Evolutionary conservation across 257 asterid genomes (phyloP), one percentile per base, ranked within the genome.

Genomic region (Capsicum rhomboideum): DNA sequence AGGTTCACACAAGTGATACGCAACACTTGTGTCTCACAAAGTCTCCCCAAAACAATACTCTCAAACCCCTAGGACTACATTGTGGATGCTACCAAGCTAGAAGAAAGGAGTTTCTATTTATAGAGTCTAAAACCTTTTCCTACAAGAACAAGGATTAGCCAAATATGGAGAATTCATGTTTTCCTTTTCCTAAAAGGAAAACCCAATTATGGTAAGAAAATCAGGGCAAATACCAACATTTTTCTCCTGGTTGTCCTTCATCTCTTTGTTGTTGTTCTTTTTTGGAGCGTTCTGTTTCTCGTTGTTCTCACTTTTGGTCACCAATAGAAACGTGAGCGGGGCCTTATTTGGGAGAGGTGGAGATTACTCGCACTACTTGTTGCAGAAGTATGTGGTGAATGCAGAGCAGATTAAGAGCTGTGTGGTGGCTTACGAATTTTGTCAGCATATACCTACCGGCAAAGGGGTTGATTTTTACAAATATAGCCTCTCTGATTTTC

Each of bases 301-400:
- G 31, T 29, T 90, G 4, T 93, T 93, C 83, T 79, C 94, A 2
- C 79, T 93, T 0, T 40, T 90, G 29, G 97, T 93, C 4, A 93
- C 97, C 1, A 95, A 89, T 29, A 88, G 74, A 34, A 84, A 83
- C 3, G 90, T 87, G 2, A 94, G 93, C 6, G 83, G 23, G 40
- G 91, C 84, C 2, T 13, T 95, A 9, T 91, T 97, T n/a, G 85
- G 87, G 9, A 85, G 37, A 59, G 94, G 93, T 23, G 96, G 95
- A 3, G 93, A 93, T 83, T 93, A 91, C 89, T 91, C 97, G 0
- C 34, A 59, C 40, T 23, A 69, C 74, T 11, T 93, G 98, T 83
- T 95, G 90, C 91, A 91, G 84, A 91, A 78, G 17, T 83, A 92
- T 74, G 98, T 91, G 14, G 26, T 89, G 11, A 89, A 88, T 82